Evolutionary conservation across 2,329 filamentous ascomycete genomes (phyloP).

Genomic region (Epichloe glyceriae): DNA sequence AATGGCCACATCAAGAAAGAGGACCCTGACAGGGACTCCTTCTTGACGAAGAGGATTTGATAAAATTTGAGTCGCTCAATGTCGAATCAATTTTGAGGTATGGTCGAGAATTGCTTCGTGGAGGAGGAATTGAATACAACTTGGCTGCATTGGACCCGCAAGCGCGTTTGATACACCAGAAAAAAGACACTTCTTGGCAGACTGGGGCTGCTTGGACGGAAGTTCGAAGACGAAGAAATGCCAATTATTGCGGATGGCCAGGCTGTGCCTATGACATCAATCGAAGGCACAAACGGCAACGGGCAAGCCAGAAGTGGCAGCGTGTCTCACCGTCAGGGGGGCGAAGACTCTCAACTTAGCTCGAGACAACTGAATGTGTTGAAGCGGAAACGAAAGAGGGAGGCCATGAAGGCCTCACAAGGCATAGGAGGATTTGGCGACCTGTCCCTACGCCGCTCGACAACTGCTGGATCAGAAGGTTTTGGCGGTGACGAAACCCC

Average conservation of each 20-base stretch:
- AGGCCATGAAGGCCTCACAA: conserved; percentile 71
- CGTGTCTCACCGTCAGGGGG: conserved; percentile 24
- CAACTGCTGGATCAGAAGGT: conserved; percentile 47
- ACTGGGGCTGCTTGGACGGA: conserved; percentile 73
- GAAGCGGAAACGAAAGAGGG: conserved; percentile 85
- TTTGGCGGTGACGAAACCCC: conserved; percentile 48
- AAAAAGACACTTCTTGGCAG: conserved; percentile 77
- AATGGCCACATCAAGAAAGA: conserved; percentile 45
- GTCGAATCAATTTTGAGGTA: conserved; percentile 67
- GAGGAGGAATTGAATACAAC: conserved; percentile 74
- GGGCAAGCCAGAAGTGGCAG: conserved; percentile 23
- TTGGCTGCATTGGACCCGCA: conserved; percentile 71
- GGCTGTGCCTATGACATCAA: conserved; percentile 30
- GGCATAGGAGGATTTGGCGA: conserved; percentile 87
- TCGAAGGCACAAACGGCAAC: conserved; percentile 27
- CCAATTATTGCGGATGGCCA: conserved; percentile 36
- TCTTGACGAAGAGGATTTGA: conserved; percentile 44
- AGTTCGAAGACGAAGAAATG: conserved; percentile 72
- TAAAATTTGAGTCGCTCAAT: conserved; percentile 64
- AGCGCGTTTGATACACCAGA: conserved; percentile 71
- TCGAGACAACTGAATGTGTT: conserved; percentile 88
- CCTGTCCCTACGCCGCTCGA: conserved; percentile 54
- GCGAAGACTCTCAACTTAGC: conserved; percentile 64
- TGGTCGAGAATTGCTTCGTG: conserved; percentile 74
- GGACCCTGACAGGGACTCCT: conserved; percentile 36